Evolutionary conservation across 345 rosid genomes (phyloP), one percentile per base, ranked within the genome.

Genomic region (Arabidopsis arenosa): DNA sequence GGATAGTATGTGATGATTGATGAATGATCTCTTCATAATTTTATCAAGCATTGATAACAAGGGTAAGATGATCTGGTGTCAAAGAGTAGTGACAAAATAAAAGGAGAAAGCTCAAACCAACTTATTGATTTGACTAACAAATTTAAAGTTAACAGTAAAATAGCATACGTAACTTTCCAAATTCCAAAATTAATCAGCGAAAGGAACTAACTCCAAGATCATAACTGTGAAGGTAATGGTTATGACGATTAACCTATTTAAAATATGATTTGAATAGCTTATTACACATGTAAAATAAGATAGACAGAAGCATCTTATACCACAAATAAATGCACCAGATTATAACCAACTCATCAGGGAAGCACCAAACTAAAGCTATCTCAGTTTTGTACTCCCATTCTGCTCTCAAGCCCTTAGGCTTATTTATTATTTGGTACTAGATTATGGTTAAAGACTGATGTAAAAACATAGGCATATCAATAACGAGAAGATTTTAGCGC

Each of bases 21-120:
- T 62, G 44, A 30, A 5, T 37, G 7, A 13, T 21, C 66, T 45
- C 43, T 26, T 43, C 1, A 11, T 43, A n/a, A 17, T 36, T 1
- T 37, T 17, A n/a, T 18, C 45, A 0, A 59, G 30, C 64, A 37
- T 4, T 17, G 30, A 17, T 47, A 59, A 21, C 17, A 8, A 47
- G 11, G 28, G 47, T 23, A 70, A 35, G 58, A 23, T 59, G 23
- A 35, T 48, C 28, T 71, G 33, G 28, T 26, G 21, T 9, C n/a
- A 72, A 57, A 70, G 45, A 4, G 13, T 11, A 56, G 14, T 17
- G 54, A 43, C 9, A 69, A 9, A 17, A 26, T 68, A 54, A 6
- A 23, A 40, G 10, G 49, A 52, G 37, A 23, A 8, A 30, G 32
- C 63, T 55, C 63, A 68, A 17, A 14, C 9, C 14, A 40, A 54